Evolutionary conservation across 2,329 filamentous ascomycete genomes (phyloP).

Genomic region (Colletotrichum sublineola): DNA sequence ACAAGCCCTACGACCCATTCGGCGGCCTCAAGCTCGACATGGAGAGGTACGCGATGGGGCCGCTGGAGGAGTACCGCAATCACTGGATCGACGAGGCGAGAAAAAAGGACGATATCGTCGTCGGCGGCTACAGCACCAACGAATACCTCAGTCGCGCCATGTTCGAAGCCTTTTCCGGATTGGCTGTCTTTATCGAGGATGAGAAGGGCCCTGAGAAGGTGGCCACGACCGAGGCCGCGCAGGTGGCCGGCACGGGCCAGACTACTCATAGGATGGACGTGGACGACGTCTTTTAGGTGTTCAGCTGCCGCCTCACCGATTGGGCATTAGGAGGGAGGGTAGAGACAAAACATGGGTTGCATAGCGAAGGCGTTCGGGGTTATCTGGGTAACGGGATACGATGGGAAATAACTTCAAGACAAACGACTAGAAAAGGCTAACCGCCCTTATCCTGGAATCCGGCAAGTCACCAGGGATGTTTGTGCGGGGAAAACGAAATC

Average conservation of each 20-base stretch:
- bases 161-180: constrained; percentile 89
- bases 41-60: constrained; percentile 74
- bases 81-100: constrained; percentile 78
- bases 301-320: constrained; percentile 16
- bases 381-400: background rate
- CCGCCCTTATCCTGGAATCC: background rate
- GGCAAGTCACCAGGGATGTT: background rate
- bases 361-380: constrained; percentile 49
- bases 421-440: background rate
- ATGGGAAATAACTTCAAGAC: background rate
- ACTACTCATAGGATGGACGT: constrained; percentile 60
- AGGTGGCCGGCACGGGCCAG: constrained; percentile 50
- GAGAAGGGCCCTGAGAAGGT: constrained; percentile 67
- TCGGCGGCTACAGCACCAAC: constrained; percentile 85
- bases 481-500: background rate
- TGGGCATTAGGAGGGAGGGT: background rate
- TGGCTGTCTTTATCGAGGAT: constrained; percentile 89
- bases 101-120: constrained; percentile 74
- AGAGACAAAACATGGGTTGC: constrained; percentile 25
- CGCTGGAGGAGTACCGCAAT: constrained; percentile 77
- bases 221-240: constrained; percentile 51
- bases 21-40: constrained; percentile 78
- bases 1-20: constrained; percentile 90
- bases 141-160: constrained; percentile 87
- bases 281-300: constrained; percentile 53